Conservation (phyloP, 2,329 filamentous ascomycete species). For the Pestalotiopsis sp. region DNA sequence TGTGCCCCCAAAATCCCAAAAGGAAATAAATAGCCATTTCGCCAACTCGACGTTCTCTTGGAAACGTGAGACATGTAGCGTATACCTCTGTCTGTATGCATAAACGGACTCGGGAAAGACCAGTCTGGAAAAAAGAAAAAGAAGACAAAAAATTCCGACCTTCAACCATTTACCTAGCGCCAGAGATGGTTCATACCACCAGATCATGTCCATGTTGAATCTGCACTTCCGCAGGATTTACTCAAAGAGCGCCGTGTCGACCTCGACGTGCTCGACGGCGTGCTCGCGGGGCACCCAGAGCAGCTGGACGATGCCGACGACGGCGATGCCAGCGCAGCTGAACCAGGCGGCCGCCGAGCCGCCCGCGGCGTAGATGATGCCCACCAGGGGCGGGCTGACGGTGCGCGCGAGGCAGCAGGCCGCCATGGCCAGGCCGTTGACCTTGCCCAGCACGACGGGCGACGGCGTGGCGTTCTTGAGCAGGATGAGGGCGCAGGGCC, state of each 20-base stretch:
- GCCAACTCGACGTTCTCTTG: not conserved
- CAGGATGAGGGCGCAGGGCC: slow-evolving; percentile 70
- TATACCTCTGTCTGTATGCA: too few relatives aligned
- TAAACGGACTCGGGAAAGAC: too few relatives aligned
- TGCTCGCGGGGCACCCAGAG: slow-evolving; percentile 33
- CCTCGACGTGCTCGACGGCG: slow-evolving; percentile 18
- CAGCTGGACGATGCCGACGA: slow-evolving; percentile 32
- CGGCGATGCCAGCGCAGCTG: slow-evolving; percentile 35
- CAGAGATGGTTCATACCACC: not conserved
- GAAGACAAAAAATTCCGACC: not conserved
- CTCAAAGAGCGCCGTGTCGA: slow-evolving; percentile 10
- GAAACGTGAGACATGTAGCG: too few relatives aligned
- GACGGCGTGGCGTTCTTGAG: slow-evolving; percentile 73
- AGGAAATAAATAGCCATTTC: not conserved
- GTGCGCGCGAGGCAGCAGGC: slow-evolving; percentile 74
- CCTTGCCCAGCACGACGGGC: slow-evolving; percentile 64
- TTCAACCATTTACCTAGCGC: not conserved
- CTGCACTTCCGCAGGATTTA: not conserved
- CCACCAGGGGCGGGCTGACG: slow-evolving; percentile 68
- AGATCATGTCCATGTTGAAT: not conserved
- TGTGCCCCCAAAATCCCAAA: not conserved
- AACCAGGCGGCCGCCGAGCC: slow-evolving; percentile 46
- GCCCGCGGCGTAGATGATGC: slow-evolving; percentile 67
- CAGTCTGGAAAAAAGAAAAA: not conserved
- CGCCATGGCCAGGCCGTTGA: slow-evolving; percentile 73